Conservation (phyloP, 2,329 filamentous ascomycete species). For the Fusarium compactum region DNA sequence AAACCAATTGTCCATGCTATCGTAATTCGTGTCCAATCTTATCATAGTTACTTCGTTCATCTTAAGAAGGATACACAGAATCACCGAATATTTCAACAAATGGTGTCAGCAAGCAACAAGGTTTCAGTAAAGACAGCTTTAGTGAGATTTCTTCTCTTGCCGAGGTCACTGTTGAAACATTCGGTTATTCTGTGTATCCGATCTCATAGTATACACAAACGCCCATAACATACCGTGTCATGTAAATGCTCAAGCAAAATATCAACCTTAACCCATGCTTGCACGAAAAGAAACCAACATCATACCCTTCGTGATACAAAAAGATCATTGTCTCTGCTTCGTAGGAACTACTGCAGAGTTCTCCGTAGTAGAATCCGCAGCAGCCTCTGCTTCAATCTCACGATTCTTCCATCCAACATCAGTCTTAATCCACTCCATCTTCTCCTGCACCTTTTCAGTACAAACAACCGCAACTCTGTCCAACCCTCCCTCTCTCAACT, state of each 20-base stretch:
- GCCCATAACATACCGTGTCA: background rate
- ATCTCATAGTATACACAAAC: background rate
- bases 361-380: background rate
- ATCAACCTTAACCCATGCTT: background rate
- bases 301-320: background rate
- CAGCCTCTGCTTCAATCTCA: background rate
- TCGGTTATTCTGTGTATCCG: background rate
- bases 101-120: no score
- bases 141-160: no score
- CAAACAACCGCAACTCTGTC: slow-evolving; percentile 40
- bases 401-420: slow-evolving; percentile 36
- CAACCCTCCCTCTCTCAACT: slow-evolving; percentile 42
- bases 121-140: no score
- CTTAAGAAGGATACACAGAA: no score
- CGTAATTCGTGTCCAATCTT: background rate
- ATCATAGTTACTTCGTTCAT: no score
- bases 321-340: background rate
- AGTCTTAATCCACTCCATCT: slow-evolving; percentile 44
- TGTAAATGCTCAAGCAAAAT: background rate
- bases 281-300: background rate
- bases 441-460: slow-evolving; percentile 44
- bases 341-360: background rate
- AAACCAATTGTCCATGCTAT: background rate
- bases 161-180: no score
- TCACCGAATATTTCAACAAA: no score